phyloP scores from a whole-genome alignment of 495 filamentous ascomycete genomes.

The Parachaetomium inaequale region DNA sequence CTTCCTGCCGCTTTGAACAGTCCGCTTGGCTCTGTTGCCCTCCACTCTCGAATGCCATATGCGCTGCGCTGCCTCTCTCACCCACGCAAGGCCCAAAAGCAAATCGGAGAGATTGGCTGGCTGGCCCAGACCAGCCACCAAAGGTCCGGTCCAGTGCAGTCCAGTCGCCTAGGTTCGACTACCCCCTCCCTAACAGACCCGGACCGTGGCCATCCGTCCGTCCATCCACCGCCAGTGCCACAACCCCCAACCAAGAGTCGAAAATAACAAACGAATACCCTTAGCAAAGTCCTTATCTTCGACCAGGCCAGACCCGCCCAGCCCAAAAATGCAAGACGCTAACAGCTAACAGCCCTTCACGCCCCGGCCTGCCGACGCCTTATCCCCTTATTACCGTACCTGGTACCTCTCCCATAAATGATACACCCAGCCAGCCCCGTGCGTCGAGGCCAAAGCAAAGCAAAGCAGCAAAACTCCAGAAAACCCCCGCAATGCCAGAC shows the following conservation, averaged over 20 bases:
- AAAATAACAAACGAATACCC: neutral
- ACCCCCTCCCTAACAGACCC: too few relatives aligned
- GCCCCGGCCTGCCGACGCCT: conserved; percentile 9
- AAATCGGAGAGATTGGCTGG: too few relatives aligned
- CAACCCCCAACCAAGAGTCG: too few relatives aligned
- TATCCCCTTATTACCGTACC: neutral
- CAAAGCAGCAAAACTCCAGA: conserved; percentile 1
- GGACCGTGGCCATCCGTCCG: too few relatives aligned
- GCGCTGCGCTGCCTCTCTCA: neutral
- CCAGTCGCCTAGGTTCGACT: too few relatives aligned
- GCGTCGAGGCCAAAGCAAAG: neutral
- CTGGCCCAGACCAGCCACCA: too few relatives aligned
- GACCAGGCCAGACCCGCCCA: neutral
- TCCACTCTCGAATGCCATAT: neutral
- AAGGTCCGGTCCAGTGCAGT: too few relatives aligned
- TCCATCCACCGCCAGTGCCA: too few relatives aligned
- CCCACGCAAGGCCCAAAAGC: too few relatives aligned
- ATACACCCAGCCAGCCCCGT: conserved; percentile 7
- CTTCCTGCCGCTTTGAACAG: neutral
- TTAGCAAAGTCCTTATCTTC: neutral
- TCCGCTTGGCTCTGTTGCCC: too few relatives aligned
- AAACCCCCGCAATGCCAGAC: conserved; percentile 1
- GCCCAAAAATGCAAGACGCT: conserved; percentile 3
- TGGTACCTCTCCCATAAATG: neutral
- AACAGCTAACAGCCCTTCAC: conserved; percentile 9